These are phyloP conservation scores for Malus orientalis DNA, from an alignment of 306 rosid genomes.

Conservation along the genomic window DNA sequence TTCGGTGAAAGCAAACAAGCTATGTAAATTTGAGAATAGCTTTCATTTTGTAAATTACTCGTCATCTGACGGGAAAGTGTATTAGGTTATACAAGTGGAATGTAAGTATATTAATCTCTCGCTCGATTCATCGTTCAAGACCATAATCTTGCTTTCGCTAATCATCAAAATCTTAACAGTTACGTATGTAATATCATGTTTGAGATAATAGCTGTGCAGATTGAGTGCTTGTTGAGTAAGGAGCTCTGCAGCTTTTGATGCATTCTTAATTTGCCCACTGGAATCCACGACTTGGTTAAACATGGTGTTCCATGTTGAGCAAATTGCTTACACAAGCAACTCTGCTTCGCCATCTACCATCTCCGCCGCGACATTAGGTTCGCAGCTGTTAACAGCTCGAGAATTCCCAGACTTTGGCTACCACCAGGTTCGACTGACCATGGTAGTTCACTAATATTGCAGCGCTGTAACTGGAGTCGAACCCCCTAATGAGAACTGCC, in stretches of 20 bases:
- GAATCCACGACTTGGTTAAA: neutral
- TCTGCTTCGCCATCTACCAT: neutral
- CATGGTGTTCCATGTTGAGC: too few relatives aligned
- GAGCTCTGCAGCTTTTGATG: neutral
- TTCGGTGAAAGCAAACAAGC: constrained; percentile 33
- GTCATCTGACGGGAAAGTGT: constrained; percentile 4
- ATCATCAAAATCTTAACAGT: neutral
- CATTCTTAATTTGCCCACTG: neutral
- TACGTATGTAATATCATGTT: neutral
- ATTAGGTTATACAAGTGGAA: constrained; percentile 13
- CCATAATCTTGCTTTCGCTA: neutral
- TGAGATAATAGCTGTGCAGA: neutral
- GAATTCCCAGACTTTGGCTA: too few relatives aligned
- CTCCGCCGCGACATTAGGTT: neutral
- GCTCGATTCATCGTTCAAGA: neutral
- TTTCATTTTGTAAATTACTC: constrained; percentile 34
- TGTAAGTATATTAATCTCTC: constrained; percentile 9
- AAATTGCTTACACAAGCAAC: too few relatives aligned
- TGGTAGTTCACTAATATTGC: too few relatives aligned
- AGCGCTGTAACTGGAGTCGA: too few relatives aligned
- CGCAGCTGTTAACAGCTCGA: too few relatives aligned
- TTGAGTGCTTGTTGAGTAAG: neutral
- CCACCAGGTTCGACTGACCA: too few relatives aligned
- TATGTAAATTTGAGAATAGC: constrained; percentile 44
- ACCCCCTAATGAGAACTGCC: too few relatives aligned